A percentile compares a stretch with the other conserved stretches of the same genome.
These are phyloP conservation scores for Leccinum uliginosum DNA, from an alignment of 768 basidiomycete genomes.

Conservation along the genomic window DNA sequence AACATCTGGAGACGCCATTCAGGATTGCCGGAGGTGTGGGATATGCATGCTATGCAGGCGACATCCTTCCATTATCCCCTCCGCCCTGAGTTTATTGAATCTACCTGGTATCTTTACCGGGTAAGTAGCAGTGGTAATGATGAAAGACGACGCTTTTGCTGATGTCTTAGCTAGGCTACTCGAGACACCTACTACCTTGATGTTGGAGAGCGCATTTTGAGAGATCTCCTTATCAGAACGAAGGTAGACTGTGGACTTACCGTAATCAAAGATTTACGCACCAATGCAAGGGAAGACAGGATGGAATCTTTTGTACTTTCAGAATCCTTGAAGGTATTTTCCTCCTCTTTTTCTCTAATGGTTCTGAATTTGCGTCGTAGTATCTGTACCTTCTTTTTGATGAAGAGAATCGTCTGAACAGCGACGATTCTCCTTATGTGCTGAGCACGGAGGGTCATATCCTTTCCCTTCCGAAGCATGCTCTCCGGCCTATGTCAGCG, in stretches of 20 bases:
- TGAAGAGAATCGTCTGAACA: constrained; percentile 70
- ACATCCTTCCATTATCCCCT: constrained; percentile 78
- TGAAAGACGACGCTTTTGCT: not conserved
- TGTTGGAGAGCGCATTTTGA: constrained; percentile 79
- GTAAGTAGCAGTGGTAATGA: constrained; percentile 37
- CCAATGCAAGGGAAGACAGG: constrained; percentile 78
- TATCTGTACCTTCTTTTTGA: constrained; percentile 94
- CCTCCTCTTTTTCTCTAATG: not conserved
- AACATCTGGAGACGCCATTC: constrained; percentile 87
- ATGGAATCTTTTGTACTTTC: constrained; percentile 98
- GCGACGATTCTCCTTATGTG: constrained; percentile 80
- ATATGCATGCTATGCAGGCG: constrained; percentile 66
- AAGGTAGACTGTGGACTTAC: constrained; percentile 86
- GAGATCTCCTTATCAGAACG: constrained; percentile 67
- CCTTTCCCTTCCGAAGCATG: constrained; percentile 55
- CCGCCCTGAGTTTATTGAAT: constrained; percentile 91
- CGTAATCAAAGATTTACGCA: constrained; percentile 74
- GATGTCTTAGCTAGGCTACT: constrained; percentile 61
- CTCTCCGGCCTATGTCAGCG: constrained; percentile 54
- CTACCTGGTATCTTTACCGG: constrained; percentile 92
- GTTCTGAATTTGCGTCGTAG: constrained; percentile 34
- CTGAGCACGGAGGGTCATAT: constrained; percentile 97
- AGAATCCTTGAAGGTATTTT: constrained; percentile 81
- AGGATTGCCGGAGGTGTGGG: constrained; percentile 91
- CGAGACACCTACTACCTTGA: constrained; percentile 89